A percentile compares a stretch with the other conserved stretches of the same genome.
These are phyloP conservation scores for Sugiyamaella japonica DNA, from an alignment of 1,139 yeast genomes.

Conservation along the genomic window DNA sequence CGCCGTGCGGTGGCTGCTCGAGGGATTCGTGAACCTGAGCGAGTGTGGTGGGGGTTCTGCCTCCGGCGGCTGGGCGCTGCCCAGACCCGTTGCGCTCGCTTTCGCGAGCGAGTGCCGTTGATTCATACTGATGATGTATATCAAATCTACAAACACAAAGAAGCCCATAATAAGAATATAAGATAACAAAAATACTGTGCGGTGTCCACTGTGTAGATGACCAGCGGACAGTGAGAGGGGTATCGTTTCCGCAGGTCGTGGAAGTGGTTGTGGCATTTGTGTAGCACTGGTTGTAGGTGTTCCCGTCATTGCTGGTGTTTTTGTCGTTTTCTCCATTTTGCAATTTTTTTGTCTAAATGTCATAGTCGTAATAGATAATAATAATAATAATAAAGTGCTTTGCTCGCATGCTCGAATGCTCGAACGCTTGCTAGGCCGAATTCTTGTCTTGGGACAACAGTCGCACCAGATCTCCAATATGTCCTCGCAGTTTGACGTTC, in stretches of 20 bases:
- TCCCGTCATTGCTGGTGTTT: background rate
- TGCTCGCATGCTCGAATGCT: background rate
- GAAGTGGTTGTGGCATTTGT: too few relatives aligned
- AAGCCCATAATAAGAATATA: constrained; percentile 1
- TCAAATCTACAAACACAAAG: background rate
- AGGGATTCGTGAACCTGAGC: background rate
- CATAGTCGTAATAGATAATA: too few relatives aligned
- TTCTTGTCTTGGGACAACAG: constrained; percentile 11
- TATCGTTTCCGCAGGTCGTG: too few relatives aligned
- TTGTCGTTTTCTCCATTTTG: background rate
- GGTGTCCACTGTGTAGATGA: background rate
- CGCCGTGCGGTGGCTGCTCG: background rate
- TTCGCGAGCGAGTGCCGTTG: background rate
- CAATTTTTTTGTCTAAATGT: background rate
- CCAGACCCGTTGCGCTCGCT: background rate
- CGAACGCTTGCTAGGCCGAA: background rate
- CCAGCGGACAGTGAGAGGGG: background rate
- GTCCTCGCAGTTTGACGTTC: constrained; percentile 16
- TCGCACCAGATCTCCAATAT: constrained; percentile 7
- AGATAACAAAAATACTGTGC: background rate
- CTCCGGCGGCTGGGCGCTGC: background rate
- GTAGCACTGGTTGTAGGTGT: too few relatives aligned
- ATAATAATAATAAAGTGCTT: background rate
- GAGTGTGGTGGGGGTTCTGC: background rate
- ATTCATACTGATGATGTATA: background rate